Evolutionary conservation across 78 protist species (phyloP), one percentile per base, ranked within the genome.

Genomic region (Chrysochromulina parva): DNA sequence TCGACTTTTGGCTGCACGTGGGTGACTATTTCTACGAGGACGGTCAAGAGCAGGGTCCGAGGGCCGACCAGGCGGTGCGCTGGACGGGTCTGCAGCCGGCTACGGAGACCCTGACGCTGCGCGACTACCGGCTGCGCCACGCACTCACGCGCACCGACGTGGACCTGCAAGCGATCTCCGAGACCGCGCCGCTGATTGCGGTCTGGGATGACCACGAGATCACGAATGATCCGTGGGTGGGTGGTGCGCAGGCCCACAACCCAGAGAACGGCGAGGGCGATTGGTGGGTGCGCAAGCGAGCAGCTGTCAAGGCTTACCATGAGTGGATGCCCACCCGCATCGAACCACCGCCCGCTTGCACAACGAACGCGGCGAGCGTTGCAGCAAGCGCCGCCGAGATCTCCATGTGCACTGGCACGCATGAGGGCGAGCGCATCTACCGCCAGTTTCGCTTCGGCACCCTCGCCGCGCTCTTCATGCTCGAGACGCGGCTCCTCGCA

Each of bases 1-100:
- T 81, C 54, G 87, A 81, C 65, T 54, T 81, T 65, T 81, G 87
- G 87, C 59, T 81, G 65, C 87, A 81, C 65, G 87, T 81, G 24
- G 60, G 87, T 11, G 87, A 54, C 87, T 81, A 52, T 47, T 2
- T 55, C 50, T 54, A 54, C 65, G 87, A 78, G 85, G 13, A 78
- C 59, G 85, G 58, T 10, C 16, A 10, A 1, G 85, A 78, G n/a
- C 13, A 22, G 48, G 24, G 38, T 24, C 80, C n/a, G 22, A 24
- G 16, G 52, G 50, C 28, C 26, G 20, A 3, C 28, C 69, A 16
- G 69, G 26, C 69, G 69, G 26, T 5, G 26, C 69, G 82, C 54
- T 11, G 4, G 57, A 28, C 55, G 55, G 22, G 9, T 1, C 82
- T 28, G 54, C 54, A 28, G 82, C 82, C 82, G 48, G 54, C 1